These are phyloP conservation scores for Triadica sebifera DNA, from an alignment of 345 rosid genomes.

Conservation along the genomic window DNA sequence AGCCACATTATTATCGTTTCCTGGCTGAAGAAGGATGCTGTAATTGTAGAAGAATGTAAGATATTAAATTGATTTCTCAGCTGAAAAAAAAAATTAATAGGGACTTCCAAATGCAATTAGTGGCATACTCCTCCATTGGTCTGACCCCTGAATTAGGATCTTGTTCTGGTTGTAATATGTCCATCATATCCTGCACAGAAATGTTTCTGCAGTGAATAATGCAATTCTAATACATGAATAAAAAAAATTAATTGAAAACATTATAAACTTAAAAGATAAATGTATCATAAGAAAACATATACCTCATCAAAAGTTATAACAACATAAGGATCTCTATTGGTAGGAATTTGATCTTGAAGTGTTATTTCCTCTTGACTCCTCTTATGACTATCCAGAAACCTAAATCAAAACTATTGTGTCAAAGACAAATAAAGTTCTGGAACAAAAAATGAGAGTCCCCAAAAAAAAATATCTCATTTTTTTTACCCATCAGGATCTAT, in stretches of 20 bases:
- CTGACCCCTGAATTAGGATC: conserved; percentile 25
- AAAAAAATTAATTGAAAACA: not conserved
- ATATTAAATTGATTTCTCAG: not conserved
- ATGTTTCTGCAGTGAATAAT: not conserved
- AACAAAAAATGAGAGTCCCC: not conserved
- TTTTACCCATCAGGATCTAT: conserved; percentile 38
- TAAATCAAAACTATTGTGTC: conserved; percentile 13
- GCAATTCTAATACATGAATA: conserved; percentile 5
- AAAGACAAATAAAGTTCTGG: not conserved
- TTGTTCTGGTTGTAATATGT: conserved; percentile 13
- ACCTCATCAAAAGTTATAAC: conserved; percentile 75
- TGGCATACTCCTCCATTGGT: conserved; percentile 48
- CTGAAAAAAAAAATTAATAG: not conserved
- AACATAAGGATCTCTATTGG: conserved; percentile 57
- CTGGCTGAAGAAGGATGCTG: conserved; percentile 31
- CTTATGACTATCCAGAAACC: conserved; percentile 53
- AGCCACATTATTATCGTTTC: conserved; percentile 15
- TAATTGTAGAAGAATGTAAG: conserved; percentile 1
- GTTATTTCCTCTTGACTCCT: conserved; percentile 68
- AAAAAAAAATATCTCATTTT: not conserved
- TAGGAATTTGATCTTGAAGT: conserved; percentile 73
- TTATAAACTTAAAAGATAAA: not conserved
- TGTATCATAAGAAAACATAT: conserved; percentile 3
- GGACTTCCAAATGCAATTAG: conserved; percentile 11
- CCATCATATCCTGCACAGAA: conserved; percentile 43